A percentile compares a stretch with the other conserved stretches of the same genome.
Evolutionary conservation across 208 protist species (phyloP).

Genomic region (Trypanosoma caninum): DNA sequence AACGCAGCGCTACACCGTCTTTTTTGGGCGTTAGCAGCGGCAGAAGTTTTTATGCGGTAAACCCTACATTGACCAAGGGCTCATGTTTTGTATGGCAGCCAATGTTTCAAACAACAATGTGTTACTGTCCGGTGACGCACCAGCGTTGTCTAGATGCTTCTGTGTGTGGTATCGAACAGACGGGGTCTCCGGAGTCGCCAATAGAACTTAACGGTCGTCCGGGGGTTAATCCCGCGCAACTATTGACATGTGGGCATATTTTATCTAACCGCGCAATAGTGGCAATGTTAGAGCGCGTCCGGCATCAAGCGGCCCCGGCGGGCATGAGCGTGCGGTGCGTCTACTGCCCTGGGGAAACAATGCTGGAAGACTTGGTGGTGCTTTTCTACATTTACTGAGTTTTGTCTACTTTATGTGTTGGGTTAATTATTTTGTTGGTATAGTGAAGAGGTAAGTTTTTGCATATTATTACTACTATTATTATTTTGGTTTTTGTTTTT

Average conservation of each 20-base stretch:
- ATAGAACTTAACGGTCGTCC: conserved; percentile 4
- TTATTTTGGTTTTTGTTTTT: no score
- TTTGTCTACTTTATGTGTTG: neutral
- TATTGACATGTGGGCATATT: conserved; percentile 76
- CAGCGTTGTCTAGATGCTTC: conserved; percentile 70
- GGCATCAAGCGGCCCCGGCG: conserved; percentile 19
- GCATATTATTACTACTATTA: neutral
- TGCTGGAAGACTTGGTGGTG: conserved; percentile 33
- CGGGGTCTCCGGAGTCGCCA: conserved; percentile 2
- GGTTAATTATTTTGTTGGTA: neutral
- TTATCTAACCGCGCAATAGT: conserved; percentile 58
- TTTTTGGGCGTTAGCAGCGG: conserved; percentile 4
- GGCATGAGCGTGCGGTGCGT: conserved; percentile 52
- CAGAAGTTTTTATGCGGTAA: conserved; percentile 11
- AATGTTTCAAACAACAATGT: conserved; percentile 67
- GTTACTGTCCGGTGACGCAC: conserved; percentile 75
- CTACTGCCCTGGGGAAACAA: conserved; percentile 56
- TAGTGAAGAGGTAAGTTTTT: neutral
- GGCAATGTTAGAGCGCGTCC: conserved; percentile 25
- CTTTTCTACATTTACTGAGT: conserved; percentile 53
- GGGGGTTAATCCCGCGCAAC: conserved; percentile 52
- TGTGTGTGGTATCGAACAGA: conserved; percentile 30
- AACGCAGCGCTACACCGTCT: conserved; percentile 13
- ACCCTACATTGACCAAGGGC: conserved; percentile 16
- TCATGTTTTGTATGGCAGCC: conserved; percentile 37